Base-by-base conservation (phyloP, 1,284 basidiomycete genomes). In the Cryptococcus sp. region DNA sequence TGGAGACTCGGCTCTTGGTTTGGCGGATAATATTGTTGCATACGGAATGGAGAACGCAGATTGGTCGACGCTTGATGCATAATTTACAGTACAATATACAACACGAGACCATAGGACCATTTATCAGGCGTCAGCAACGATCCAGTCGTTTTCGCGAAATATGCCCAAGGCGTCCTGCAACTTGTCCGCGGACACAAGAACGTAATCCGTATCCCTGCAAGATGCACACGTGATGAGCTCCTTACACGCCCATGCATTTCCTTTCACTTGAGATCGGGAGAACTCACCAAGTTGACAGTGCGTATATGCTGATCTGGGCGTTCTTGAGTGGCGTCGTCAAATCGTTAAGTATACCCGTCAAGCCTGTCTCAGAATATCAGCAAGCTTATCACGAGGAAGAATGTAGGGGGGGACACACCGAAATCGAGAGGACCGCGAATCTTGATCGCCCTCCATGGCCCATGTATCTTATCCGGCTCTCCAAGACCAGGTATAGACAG, bases 341-440 rank as follows among this genome's bases (percentile, higher is more conserved):
- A 45, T 81, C 81, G 46, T 82, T 80, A 61, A 88, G 73, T 17
- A 87, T 81, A 2, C 86, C 86, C 11, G 82, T 85, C 57, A 89
- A 83, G 15, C 45, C 60, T 62, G 34, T 13, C n/a, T 17, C 13
- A 37, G 10, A 26, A 20, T 10, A 19, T 43, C 13, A 37, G n/a
- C 48, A 10, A 29, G 6, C 19, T 10, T 29, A 50, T 46, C 19
- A 26, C 10, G 23, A 34, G 29, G 8, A 13, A 34, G 29, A 10
- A 34, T 10, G 2, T 7, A 34, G 29, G 13, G 29, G 29, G 8
- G 29, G 8, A 48, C 53, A 47, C 43, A 86, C 86, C 80, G 58
- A 87, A 86, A 67, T 85, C 83, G 82, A 88, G 83, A 3, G 85
- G 85, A 2, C 86, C 87, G 48, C 78, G 78, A 49, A 88, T 84